A percentile compares a stretch with the other conserved stretches of the same genome.
Evolutionary conservation across 176 grass and related monocot species (phyloP).

Genomic region (Neostapfia colusana): DNA sequence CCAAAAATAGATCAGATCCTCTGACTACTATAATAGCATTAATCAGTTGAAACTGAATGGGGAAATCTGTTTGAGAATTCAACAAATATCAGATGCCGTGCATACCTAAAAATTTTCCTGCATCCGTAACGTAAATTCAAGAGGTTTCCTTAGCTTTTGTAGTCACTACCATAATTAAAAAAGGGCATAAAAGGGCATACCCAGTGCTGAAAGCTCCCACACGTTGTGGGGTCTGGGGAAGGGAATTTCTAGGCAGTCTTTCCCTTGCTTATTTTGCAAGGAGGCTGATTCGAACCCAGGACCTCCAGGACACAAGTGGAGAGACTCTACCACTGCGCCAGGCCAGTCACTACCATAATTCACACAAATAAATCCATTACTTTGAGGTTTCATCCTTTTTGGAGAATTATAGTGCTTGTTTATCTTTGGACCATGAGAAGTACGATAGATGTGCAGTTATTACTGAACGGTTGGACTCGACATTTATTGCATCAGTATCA

Average conservation of each 20-base stretch:
- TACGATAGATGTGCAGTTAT: conserved; percentile 2
- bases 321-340: too few relatives aligned
- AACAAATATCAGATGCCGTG: conserved; percentile 4
- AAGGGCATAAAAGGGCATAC: too few relatives aligned
- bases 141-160: not conserved
- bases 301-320: too few relatives aligned
- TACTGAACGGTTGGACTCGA: not conserved
- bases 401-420: conserved; percentile 4
- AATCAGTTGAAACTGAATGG: conserved; percentile 12
- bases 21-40: not conserved
- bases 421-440: conserved; percentile 8
- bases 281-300: too few relatives aligned
- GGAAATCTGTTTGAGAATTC: conserved; percentile 1
- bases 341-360: not conserved
- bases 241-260: too few relatives aligned
- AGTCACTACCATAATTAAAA: not conserved
- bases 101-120: conserved; percentile 4
- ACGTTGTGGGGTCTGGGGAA: too few relatives aligned
- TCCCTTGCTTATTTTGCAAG: too few relatives aligned
- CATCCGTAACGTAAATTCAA: not conserved
- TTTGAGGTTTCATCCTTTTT: conserved; percentile 1
- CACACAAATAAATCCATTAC: not conserved
- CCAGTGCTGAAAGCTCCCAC: too few relatives aligned
- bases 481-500: conserved; percentile 5
- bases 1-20: conserved; percentile 6